Evolutionary conservation across 441 rosid species (phyloP), one percentile per base, ranked within the genome.

Genomic region (Daphne laureola): DNA sequence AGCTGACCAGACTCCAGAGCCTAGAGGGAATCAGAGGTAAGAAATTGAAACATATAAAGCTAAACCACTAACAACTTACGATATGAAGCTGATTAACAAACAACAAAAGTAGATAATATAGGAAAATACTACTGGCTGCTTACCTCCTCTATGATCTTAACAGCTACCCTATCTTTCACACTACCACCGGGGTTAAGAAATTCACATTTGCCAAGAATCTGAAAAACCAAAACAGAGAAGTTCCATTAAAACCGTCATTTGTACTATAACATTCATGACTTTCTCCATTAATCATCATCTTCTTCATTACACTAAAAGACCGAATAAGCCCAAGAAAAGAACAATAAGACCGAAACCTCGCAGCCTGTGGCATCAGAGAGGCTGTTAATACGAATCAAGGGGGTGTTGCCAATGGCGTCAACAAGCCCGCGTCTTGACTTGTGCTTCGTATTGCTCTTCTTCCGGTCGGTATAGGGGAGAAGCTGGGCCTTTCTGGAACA

Each of bases 131-230:
- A 43, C 8, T n/a, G 43, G 58, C 41, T 59, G 58, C 41, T 59
- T 76, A 89, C 96, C 96, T 86, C 97, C 73, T 87, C 76, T 58
- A 90, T 83, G 57, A 93, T 87, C 66, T 82, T 85, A 46, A 82
- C 81, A 31, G 93, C 95, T 64, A 90, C 96, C 70, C 97, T 78
- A 54, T 89, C 96, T 68, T 90, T 93, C 40, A 90, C 98, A 47
- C 98, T 93, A 54, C 97, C 98, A 53, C 97, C 98, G 12, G 98
- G 98, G 74, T 89, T 89, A 61, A 93, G 65, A 75, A 93, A 93
- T 69, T 93, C 98, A 40, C 96, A 90, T 58, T 93, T 85, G 4
- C 89, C 98, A n/a, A 87, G 83, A 72, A 93, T 93, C 98, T 93
- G 73, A 64, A 62, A 50, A 47, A 73, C 16, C 55, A 51, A 40